Evolutionary conservation across 2,329 filamentous ascomycete species (phyloP).

Genomic region (Talaromyces funiculosus): DNA sequence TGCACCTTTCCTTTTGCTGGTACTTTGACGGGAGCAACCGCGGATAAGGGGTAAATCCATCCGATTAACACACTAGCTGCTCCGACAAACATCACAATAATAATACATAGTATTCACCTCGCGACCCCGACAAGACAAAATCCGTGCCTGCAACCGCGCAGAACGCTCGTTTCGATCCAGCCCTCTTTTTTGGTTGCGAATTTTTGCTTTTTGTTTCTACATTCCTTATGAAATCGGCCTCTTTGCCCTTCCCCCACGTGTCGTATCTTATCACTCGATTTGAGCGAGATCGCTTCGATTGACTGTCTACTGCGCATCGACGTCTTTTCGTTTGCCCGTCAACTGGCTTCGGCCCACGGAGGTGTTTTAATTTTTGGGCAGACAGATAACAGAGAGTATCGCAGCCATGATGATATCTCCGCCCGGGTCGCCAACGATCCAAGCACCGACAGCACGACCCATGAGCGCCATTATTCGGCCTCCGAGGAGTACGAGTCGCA

Average conservation of each 20-base stretch:
- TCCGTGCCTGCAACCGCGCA: neutral
- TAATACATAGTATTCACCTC: neutral
- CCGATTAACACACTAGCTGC: neutral
- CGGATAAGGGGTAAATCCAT: slow-evolving; percentile 4
- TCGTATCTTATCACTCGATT: neutral
- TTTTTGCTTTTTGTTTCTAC: neutral
- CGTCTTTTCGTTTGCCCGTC: neutral
- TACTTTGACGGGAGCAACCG: slow-evolving; percentile 7
- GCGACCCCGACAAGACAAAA: neutral
- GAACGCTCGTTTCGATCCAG: neutral
- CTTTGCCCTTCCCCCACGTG: neutral
- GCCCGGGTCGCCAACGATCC: slow-evolving; percentile 58
- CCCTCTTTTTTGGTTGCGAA: neutral
- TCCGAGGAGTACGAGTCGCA: slow-evolving; percentile 72
- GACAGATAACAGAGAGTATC: neutral
- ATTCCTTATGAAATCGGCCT: slow-evolving; percentile 1
- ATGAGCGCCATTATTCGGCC: slow-evolving; percentile 76
- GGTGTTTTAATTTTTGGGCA: slow-evolving; percentile 1
- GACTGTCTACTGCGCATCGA: neutral
- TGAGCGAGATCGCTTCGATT: neutral
- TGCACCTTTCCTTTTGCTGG: neutral
- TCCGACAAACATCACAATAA: neutral
- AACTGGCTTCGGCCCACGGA: slow-evolving; percentile 11
- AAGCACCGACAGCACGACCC: slow-evolving; percentile 56
- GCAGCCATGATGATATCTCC: slow-evolving; percentile 61